Evolutionary conservation across 441 rosid genomes (phyloP), one percentile per base, ranked within the genome.

Genomic region (Theobroma grandiflorum): DNA sequence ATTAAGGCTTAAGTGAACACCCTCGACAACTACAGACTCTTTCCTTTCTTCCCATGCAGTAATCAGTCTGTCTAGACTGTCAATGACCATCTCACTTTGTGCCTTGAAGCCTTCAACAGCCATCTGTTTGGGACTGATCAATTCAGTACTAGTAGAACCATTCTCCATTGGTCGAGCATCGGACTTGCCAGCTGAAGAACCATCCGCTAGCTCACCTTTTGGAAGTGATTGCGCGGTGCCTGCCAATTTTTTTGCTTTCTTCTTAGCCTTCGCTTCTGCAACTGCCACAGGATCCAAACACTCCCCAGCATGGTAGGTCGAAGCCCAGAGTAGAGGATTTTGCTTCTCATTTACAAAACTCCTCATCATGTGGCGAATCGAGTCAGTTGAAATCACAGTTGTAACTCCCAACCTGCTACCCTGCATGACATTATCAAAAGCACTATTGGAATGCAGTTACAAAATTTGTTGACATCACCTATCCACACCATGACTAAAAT

Each of bases 1-100:
- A 91, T 97, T 97, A 42, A 97, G 98, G 86, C 99, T 97, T 74
- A 95, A 81, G 79, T 95, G 99, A 77, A 97, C 99, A 78, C 99
- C 99, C 88, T 97, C 99, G 53, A 97, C 95, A 33, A 97, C 90
- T 4, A 94, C 99, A 7, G 99, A 97, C 81, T 97, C 98, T 83
- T 95, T 97, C 85, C 95, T 86, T 80, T 92, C 98, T 88, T 97
- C 99, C 99, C 99, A 97, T 7, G 94, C 89, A 69, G 98, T 95
- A 65, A 97, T 94, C 71, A 95, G 91, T 64, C 98, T 91, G 82
- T 97, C 98, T 15, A 97, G 98, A 84, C 98, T 95, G 72, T 97
- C 99, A 31, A 97, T 97, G 33, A 97, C 99, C 98, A 95, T 97
- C 85, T 97, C 99, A 82, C 98, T 97, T 82, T 95, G 99, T n/a